Evolutionary conservation across 768 basidiomycete genomes (phyloP), one percentile per base, ranked within the genome.

Genomic region (Boletus vermiculosoides): DNA sequence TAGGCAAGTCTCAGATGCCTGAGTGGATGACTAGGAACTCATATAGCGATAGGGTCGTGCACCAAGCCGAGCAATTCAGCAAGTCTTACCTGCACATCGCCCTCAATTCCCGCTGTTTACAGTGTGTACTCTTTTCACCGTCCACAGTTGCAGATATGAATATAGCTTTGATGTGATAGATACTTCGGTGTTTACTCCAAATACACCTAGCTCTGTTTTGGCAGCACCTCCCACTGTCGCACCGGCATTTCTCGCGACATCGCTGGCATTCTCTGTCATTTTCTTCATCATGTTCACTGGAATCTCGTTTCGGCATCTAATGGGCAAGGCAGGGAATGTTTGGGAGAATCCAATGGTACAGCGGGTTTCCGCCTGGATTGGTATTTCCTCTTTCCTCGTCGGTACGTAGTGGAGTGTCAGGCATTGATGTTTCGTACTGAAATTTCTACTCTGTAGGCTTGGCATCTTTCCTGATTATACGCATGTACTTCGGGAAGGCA

Each of bases 401-500:
- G 89, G 89, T 84, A 57, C 33, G 76, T 66, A 12, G 33, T 41
- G 15, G n/a, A 37, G 12, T 9, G 7, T 16, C 15, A 0, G 22
- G 12, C 7, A 20, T 31, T 50, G 8, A 36, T 5, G 28, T 40
- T 25, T 50, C 20, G 18, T 45, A 16, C 59, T 34, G 39, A 55
- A 40, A 8, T 50, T 33, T 47, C 34, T 50, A 18, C 46, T 33
- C 16, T 36, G 44, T 16, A 90, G 89, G 88, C 15, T 69, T 89
- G 56, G 83, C 83, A 3, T 77, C 86, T 10, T 88, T 88, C 74
- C 76, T 90, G 20, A 78, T 92, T 56, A 73, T 88, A 52, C 83
- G 87, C 58, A 88, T 92, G 82, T 90, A 86, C 83, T 90, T 90
- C 59, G 88, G 85, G 20, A 90, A 91, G 70, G 84, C 88, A 2